A percentile compares a stretch with the other conserved stretches of the same genome.
Evolutionary conservation across 2,329 filamentous ascomycete genomes (phyloP).

Genomic region (Niveomyces coronatus): DNA sequence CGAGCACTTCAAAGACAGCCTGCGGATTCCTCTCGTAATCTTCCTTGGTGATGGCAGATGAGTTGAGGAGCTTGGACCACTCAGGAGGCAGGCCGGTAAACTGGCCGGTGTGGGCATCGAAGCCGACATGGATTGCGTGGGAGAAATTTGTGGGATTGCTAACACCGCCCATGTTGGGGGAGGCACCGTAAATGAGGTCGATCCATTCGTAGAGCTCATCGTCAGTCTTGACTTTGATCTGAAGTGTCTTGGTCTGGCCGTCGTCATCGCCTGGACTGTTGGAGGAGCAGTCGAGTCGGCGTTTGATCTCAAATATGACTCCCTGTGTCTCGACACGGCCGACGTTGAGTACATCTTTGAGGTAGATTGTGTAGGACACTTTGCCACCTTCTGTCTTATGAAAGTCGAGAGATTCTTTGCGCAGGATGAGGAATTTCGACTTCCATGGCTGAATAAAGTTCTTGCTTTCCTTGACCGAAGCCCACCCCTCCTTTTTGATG

Average conservation of each 20-base stretch:
- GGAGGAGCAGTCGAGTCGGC: slow-evolving; percentile 56
- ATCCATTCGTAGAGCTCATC: slow-evolving; percentile 99
- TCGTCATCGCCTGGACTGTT: slow-evolving; percentile 70
- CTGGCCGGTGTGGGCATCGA: slow-evolving; percentile 88
- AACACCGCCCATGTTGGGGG: slow-evolving; percentile 94
- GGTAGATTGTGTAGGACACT: slow-evolving; percentile 70
- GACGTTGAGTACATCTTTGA: slow-evolving; percentile 84
- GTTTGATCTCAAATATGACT: slow-evolving; percentile 88
- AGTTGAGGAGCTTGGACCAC: slow-evolving; percentile 94
- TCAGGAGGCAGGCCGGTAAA: slow-evolving; percentile 91
- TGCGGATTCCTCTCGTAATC: slow-evolving; percentile 97
- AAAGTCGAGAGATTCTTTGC: slow-evolving; percentile 89
- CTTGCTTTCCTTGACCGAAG: slow-evolving; percentile 82
- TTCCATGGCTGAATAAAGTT: slow-evolving; percentile 80
- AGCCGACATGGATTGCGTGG: slow-evolving; percentile 93
- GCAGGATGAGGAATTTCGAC: slow-evolving; percentile 81
- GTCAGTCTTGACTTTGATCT: slow-evolving; percentile 89
- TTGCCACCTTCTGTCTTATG: slow-evolving; percentile 86
- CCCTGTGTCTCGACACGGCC: slow-evolving; percentile 84
- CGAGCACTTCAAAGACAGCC: slow-evolving; percentile 68
- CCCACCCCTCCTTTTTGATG: slow-evolving; percentile 72
- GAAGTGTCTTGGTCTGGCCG: slow-evolving; percentile 69
- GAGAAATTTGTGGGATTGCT: slow-evolving; percentile 98
- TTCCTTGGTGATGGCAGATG: slow-evolving; percentile 94
- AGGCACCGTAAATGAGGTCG: slow-evolving; percentile 92